Evolutionary conservation across 352 stramenopile genomes (phyloP).

Genomic region (Globisporangium barbulae): DNA sequence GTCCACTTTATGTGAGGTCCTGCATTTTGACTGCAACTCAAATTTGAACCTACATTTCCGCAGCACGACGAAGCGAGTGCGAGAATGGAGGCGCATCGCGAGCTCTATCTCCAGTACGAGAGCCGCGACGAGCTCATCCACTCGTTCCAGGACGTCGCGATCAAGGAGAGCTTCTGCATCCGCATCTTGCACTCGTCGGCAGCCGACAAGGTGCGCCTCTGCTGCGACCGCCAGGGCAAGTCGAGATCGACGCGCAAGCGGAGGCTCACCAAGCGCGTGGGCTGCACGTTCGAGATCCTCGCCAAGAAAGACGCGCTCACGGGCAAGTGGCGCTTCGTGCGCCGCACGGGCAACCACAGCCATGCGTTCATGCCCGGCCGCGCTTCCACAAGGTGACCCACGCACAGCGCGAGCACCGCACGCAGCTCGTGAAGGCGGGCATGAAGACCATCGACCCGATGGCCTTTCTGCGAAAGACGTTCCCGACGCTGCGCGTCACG

Average conservation of each 20-base stretch:
- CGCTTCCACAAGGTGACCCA: conserved; percentile 6
- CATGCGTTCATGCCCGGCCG: not conserved
- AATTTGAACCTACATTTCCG: too few relatives aligned
- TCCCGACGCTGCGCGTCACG: conserved; percentile 2
- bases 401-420: conserved; percentile 5
- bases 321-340: conserved; percentile 5
- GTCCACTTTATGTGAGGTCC: not conserved
- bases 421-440: not conserved
- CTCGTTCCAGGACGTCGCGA: conserved; percentile 1
- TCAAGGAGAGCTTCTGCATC: not conserved
- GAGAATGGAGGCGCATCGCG: not conserved
- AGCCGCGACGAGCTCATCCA: not conserved
- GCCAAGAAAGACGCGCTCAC: conserved; percentile 1
- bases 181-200: conserved; percentile 1
- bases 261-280: conserved; percentile 8
- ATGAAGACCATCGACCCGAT: conserved; percentile 5
- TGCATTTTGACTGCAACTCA: not conserved
- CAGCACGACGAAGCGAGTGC: too few relatives aligned
- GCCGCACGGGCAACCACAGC: conserved; percentile 1
- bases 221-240: conserved; percentile 7
- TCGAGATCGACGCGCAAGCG: not conserved
- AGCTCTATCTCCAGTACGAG: conserved; percentile 9
- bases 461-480: conserved; percentile 4
- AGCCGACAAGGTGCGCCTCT: not conserved
- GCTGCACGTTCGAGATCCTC: conserved; percentile 2